Evolutionary conservation across 2,329 filamentous ascomycete species (phyloP), one percentile per base, ranked within the genome.

Genomic region (Calonectria pteridis): DNA sequence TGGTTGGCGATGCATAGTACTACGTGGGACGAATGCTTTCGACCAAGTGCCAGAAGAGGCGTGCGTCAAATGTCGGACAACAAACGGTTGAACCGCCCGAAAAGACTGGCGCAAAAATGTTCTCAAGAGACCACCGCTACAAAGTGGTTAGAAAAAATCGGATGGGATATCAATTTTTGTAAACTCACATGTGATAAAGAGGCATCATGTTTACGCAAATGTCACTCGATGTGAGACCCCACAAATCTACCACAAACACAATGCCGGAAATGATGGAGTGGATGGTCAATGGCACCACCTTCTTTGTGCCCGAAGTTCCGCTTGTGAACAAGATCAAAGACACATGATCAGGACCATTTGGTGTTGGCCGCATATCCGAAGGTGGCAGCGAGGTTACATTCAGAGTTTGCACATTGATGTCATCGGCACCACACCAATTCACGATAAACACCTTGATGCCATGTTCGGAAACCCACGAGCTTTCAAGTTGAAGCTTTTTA

Each of bases 121-220:
- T 46, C 89, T 84, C 35, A 91, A 83, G 10, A 91, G 82, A 16
- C 89, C 89, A 53, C 89, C 89, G 26, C 86, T 87, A n/a, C 16
- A 50, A 23, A 69, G 16, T 50, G 78, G 9, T 74, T 58, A 40
- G 51, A 53, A 68, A 28, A 70, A 65, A 23, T n/a, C 31, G 26
- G 28, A 31, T 66, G n/a, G 26, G 28, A 13, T 29, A 16, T 31
- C 3, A 6, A 20, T 31, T 5, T 11, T 3, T 68, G 9, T 6
- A 6, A 64, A 84, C 87, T 83, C 84, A 88, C 86, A 90, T 84
- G 80, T 91, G 89, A 79, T 90, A 89, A 7, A 91, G 81, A 0
- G 89, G 89, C 89, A 91, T 91, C 87, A 91, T 90, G 77, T 91
- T 91, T 29, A 91, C 79, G 77, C 89, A 91, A 0, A 86, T 84